Conservation (phyloP, 257 asterid species). For the Gardenia jasminoides region DNA sequence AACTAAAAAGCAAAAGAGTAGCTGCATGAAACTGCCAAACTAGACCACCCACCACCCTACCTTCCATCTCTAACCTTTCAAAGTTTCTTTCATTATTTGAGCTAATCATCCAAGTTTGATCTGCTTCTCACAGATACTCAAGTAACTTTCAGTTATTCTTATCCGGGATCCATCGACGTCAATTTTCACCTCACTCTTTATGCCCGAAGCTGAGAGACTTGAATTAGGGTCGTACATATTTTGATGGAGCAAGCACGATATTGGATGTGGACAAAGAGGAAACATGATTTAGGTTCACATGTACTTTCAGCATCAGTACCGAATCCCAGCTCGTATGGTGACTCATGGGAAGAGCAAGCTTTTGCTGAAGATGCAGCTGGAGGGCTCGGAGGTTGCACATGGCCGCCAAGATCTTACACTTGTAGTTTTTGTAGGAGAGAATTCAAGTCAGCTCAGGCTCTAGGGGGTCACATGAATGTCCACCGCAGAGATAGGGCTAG, state of each 20-base stretch:
- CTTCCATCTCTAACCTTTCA: slow-evolving; percentile 43
- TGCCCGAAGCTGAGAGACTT: not conserved
- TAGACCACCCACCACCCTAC: slow-evolving; percentile 56
- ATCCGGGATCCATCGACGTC: slow-evolving; percentile 12
- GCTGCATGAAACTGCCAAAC: slow-evolving; percentile 67
- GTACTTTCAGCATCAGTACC: slow-evolving; percentile 19
- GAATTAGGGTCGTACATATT: not conserved
- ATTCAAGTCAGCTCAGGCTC: slow-evolving; percentile 93
- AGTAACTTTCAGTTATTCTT: slow-evolving; percentile 26
- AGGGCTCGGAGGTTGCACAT: slow-evolving; percentile 68
- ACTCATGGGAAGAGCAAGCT: slow-evolving; percentile 96
- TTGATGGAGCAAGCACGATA: slow-evolving; percentile 66
- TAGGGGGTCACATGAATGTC: slow-evolving; percentile 96
- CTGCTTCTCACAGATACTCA: slow-evolving; percentile 28
- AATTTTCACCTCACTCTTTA: slow-evolving; percentile 6
- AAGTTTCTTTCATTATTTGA: slow-evolving; percentile 29
- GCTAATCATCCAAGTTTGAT: slow-evolving; percentile 26
- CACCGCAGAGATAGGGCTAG: slow-evolving; percentile 92
- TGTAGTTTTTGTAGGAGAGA: slow-evolving; percentile 87
- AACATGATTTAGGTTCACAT: slow-evolving; percentile 34
- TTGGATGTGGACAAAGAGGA: slow-evolving; percentile 67
- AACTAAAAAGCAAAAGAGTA: slow-evolving; percentile 45
- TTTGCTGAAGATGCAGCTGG: slow-evolving; percentile 90
- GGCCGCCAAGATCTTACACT: slow-evolving; percentile 97
- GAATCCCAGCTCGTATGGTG: slow-evolving; percentile 30